phyloP scores from a whole-genome alignment of 345 rosid species.

The Populus deltoides region DNA sequence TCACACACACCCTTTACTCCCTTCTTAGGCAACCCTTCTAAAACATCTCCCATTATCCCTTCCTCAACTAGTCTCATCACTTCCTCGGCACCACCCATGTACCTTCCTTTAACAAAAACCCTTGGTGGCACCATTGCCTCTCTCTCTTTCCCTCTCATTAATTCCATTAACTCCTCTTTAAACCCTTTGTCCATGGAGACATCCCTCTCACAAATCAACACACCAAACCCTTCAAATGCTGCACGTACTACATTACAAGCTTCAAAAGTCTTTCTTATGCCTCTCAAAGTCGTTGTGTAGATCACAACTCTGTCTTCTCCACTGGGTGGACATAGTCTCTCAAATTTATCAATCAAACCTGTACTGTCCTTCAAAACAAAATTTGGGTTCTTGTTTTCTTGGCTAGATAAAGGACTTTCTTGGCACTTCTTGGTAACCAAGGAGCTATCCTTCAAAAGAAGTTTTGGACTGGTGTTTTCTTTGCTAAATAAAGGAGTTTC shows the following conservation, averaged over 20 bases:
- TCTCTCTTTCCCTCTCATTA: slow-evolving; percentile 40
- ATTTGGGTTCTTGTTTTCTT: no score
- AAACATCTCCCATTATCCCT: slow-evolving; percentile 58
- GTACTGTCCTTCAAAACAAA: not conserved
- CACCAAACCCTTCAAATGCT: slow-evolving; percentile 62
- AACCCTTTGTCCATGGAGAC: slow-evolving; percentile 77
- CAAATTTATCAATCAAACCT: not conserved
- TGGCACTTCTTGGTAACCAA: not conserved
- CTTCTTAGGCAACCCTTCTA: slow-evolving; percentile 49
- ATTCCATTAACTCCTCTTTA: slow-evolving; percentile 63
- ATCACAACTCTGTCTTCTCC: slow-evolving; percentile 62
- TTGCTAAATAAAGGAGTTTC: slow-evolving; percentile 9
- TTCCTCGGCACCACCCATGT: slow-evolving; percentile 74
- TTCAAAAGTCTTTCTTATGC: slow-evolving; percentile 77
- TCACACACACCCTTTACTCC: slow-evolving; percentile 42
- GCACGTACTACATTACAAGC: slow-evolving; percentile 64
- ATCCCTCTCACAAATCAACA: slow-evolving; percentile 78
- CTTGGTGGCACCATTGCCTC: slow-evolving; percentile 46
- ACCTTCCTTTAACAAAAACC: slow-evolving; percentile 61
- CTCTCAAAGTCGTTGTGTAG: slow-evolving; percentile 78
- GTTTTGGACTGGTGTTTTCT: slow-evolving; percentile 53
- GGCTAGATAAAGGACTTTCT: no score
- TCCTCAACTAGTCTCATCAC: slow-evolving; percentile 66
- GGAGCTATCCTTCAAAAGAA: not conserved
- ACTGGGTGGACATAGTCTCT: slow-evolving; percentile 37